Conservation (phyloP, 202 grass and related monocot species). For the Setaria viridis region DNA sequence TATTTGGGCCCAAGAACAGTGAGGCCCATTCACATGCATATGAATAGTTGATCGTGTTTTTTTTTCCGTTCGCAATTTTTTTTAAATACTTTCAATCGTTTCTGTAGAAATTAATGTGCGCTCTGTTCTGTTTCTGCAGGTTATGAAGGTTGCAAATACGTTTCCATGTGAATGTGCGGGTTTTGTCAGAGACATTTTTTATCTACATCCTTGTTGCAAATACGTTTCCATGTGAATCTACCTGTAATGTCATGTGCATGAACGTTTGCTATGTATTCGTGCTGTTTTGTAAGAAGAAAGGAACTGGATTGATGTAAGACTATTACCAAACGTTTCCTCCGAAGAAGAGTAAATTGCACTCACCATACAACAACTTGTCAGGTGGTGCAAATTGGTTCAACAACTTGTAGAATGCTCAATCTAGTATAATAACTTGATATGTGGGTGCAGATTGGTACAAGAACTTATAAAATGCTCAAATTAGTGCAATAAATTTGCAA, state of each 20-base stretch:
- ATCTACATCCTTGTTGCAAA: neutral
- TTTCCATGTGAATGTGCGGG: slow-evolving; percentile 8
- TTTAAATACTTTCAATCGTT: neutral
- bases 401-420: too few species aligned
- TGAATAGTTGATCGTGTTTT: neutral
- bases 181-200: neutral
- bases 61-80: neutral
- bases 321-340: too few species aligned
- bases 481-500: too few species aligned
- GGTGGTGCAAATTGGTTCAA: too few species aligned
- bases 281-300: neutral
- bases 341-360: too few species aligned
- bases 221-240: neutral
- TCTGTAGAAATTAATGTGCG: neutral
- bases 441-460: too few species aligned
- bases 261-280: neutral
- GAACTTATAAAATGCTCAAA: too few species aligned
- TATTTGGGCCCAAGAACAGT: neutral
- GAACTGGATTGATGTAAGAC: neutral
- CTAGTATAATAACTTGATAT: too few species aligned
- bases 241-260: neutral
- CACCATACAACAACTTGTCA: too few species aligned
- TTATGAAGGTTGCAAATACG: slow-evolving; percentile 34
- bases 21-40: neutral
- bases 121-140: slow-evolving; percentile 24